Base-by-base conservation (phyloP, 768 basidiomycete species). In the Lactarius akahatsu region DNA sequence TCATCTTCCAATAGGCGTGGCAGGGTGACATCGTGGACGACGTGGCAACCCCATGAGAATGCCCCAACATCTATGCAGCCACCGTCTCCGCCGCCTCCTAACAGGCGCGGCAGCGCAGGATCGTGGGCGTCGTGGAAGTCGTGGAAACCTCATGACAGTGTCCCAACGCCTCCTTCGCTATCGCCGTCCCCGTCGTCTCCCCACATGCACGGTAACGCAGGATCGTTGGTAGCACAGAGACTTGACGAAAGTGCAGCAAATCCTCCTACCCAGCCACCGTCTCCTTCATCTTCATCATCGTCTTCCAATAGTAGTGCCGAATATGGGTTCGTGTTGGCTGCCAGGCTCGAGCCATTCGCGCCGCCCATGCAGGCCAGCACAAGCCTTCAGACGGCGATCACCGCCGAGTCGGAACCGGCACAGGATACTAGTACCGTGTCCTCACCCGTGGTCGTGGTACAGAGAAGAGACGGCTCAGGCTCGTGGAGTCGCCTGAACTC, bases 311-410 rank as follows among this genome's bases (percentile, higher is more conserved):
- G 32, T 3, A 16, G 28, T 30, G 8, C 32, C 30, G 54, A 32
- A 20, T 15, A 28, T 18, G 52, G 28, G 13, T 54, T 30, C 52
- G 52, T 30, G 10, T 15, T 18, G 16, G 23, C 52, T 4, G 26
- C 18, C 7, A 32, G 32, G 30, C 30, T 32, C 18, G 54, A 32
- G 54, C 26, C 28, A 32, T 56, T 56, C 54, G 54, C 54, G 54
- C 54, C 54, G 13, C 54, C 30, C 30, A 56, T 56, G 54, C 54
- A 56, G 15, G 54, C 54, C 54, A 56, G 28, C 54, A 9, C 54
- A 18, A 56, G 54, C 11, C 54, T 56, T 18, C 54, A 18, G 30
- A 56, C 54, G 16, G 30, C 54, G 7, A 56, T 56, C 16, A 56
- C 54, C 28, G 54, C 54, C 26, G 15, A 30, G 54, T 32, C 54